Evolutionary conservation across 2,329 filamentous ascomycete species (phyloP).

Genomic region (Aspergillaceae sp.): DNA sequence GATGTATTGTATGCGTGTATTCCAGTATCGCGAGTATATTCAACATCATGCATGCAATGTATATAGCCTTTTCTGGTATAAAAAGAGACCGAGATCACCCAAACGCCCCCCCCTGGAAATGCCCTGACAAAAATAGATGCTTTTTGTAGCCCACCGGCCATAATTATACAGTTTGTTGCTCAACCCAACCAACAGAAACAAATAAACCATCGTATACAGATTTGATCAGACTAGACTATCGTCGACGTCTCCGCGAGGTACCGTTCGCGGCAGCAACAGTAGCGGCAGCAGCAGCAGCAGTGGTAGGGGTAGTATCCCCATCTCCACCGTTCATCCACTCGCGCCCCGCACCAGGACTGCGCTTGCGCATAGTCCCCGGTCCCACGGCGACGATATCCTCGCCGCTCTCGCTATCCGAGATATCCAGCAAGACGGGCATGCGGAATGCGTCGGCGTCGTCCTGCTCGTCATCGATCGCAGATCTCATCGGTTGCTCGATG

Average conservation of each 20-base stretch:
- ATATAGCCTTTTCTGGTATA: too few species aligned
- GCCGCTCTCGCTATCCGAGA: slow-evolving; percentile 90
- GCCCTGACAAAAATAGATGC: too few species aligned
- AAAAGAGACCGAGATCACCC: too few species aligned
- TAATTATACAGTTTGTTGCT: too few species aligned
- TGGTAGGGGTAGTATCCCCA: slow-evolving; percentile 15
- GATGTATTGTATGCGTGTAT: too few species aligned
- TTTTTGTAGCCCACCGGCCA: too few species aligned
- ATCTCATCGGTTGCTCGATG: slow-evolving; percentile 56
- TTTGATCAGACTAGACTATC: too few species aligned
- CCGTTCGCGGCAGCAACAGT: slow-evolving; percentile 16
- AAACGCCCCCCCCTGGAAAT: too few species aligned
- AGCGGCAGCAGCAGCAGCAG: slow-evolving; percentile 6
- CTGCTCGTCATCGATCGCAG: slow-evolving; percentile 48
- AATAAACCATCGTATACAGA: too few species aligned
- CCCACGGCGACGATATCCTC: slow-evolving; percentile 67
- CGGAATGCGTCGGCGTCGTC: slow-evolving; percentile 58
- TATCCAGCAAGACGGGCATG: slow-evolving; percentile 88
- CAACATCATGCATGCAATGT: too few species aligned
- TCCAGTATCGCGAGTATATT: too few species aligned
- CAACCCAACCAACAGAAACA: too few species aligned
- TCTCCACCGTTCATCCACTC: slow-evolving; percentile 50
- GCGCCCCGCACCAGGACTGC: slow-evolving; percentile 67
- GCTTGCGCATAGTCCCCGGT: slow-evolving; percentile 74
- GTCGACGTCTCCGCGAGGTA: slow-evolving; percentile 23